Evolutionary conservation across 2,329 filamentous ascomycete genomes (phyloP), one percentile per base, ranked within the genome.

Genomic region (Teratosphaeria nubilosa): DNA sequence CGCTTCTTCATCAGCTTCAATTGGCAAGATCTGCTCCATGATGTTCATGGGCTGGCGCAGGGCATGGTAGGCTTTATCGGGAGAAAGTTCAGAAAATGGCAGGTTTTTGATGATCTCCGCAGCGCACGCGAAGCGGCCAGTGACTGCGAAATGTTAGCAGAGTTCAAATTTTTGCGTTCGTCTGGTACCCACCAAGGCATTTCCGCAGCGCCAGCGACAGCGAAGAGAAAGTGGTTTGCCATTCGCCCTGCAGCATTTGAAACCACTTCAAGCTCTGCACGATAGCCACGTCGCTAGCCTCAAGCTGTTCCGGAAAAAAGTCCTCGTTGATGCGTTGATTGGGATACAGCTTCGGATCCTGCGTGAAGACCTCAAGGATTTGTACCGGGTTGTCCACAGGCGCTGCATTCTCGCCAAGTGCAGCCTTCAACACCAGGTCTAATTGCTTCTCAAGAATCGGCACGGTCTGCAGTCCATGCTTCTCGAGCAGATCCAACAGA

Each of bases 211-310:
- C 81, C 65, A 84, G 80, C 31, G 83, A 82, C 50, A 90, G 85
- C 58, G 84, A 79, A 20, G 77, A 74, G 66, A 92, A 89, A 24
- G 89, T 85, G 59, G 86, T 79, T 16, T 80, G 77, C 86, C 87
- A 91, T 57, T 88, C 80, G 13, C 82, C 86, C 54, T 87, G 83
- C 9, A 92, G 81, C 58, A 89, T 80, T 59, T 89, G 76, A 70
- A 92, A 86, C 91, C 92, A 97, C 68, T 95, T 88, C 59, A 96
- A 75, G 41, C 88, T 85, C 58, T 87, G 82, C 52, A 96, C 90
- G 55, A 96, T 79, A 34, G 86, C 83, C 62, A 92, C 86, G 59
- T 87, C 82, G 51, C 79, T 73, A 7, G 84, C 79, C 10, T 85
- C 75, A 10, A 73, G 59, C 14, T 84, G 78, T 1, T 84, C 82